Evolutionary conservation across 2,329 filamentous ascomycete species (phyloP), one percentile per base, ranked within the genome.

Genomic region (Stromatinia cepivora): DNA sequence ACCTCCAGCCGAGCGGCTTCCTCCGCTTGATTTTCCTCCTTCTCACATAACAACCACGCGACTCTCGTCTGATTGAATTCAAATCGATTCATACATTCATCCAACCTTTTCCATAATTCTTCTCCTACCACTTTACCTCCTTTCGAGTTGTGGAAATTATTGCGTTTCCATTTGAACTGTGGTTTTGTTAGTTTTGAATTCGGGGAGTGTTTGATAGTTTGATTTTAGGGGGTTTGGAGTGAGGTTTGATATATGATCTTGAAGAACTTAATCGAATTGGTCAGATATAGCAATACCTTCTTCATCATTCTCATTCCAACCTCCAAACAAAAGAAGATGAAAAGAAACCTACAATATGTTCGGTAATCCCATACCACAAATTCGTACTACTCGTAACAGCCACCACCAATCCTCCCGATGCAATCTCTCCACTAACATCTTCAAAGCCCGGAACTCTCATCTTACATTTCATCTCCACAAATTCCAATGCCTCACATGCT

Each of bases 81-180:
- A 13, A 63, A 68, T 22, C 58, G 34, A 31, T 53, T 31, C 66
- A 68, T 68, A 7, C 59, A 52, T 36, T 63, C 57, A 31, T 68
- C 66, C 1, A 68, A 5, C 28, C 58, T 46, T n/a, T 22, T 42
- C 66, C 66, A 68, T 48, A 68, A 13, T 3, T 36, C 48, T 36
- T 68, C 48, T 20, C 66, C 66, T 25, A 54, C 48, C 5, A 68
- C 66, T n/a, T 68, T 68, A 17, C 7, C 31, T 9, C 66, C 66
- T n/a, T 56, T 52, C 7, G 57, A 54, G 22, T 68, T 68, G 39
- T 64, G 66, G 48, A 68, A 68, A 20, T 34, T 11, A 17, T 68
- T 68, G 20, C 66, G 66, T 34, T 68, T 63, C 66, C 66, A 68
- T 68, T 68, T 68, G 57, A 63, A 68, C 66, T 68, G 13, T 39